phyloP scores from a whole-genome alignment of 305 asterid species.

The Andrographis paniculata region DNA sequence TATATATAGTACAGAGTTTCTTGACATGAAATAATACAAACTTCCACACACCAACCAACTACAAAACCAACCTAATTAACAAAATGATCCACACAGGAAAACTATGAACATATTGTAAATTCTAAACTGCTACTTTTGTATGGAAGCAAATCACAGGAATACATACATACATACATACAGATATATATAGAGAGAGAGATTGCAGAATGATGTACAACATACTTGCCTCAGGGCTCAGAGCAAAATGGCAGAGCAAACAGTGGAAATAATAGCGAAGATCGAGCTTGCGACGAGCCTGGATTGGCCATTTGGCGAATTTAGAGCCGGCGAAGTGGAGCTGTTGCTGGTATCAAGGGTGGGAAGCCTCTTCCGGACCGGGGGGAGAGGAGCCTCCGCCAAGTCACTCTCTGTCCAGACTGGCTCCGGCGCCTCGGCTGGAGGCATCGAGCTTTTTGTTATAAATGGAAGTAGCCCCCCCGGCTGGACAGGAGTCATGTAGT shows the following conservation, averaged over 20 bases:
- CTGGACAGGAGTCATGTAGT: slow-evolving; percentile 45
- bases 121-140: too few relatives aligned
- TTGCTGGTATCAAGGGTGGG: slow-evolving; percentile 19
- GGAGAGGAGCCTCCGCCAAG: slow-evolving; percentile 65
- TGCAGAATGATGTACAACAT: neutral
- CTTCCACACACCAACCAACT: too few relatives aligned
- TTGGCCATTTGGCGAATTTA: neutral
- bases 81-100: too few relatives aligned
- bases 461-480: slow-evolving; percentile 43
- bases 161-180: too few relatives aligned
- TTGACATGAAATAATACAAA: too few relatives aligned
- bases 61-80: too few relatives aligned
- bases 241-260: neutral
- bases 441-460: slow-evolving; percentile 22
- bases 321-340: slow-evolving; percentile 19
- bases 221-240: neutral
- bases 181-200: too few relatives aligned
- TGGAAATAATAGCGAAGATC: neutral
- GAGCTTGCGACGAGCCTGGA: neutral
- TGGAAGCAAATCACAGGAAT: too few relatives aligned
- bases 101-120: too few relatives aligned
- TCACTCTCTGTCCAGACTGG: slow-evolving; percentile 42
- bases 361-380: slow-evolving; percentile 35
- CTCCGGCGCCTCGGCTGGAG: slow-evolving; percentile 74
- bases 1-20: too few relatives aligned